Evolutionary conservation across 2,329 filamentous ascomycete species (phyloP).

Genomic region (Metarhizium album): DNA sequence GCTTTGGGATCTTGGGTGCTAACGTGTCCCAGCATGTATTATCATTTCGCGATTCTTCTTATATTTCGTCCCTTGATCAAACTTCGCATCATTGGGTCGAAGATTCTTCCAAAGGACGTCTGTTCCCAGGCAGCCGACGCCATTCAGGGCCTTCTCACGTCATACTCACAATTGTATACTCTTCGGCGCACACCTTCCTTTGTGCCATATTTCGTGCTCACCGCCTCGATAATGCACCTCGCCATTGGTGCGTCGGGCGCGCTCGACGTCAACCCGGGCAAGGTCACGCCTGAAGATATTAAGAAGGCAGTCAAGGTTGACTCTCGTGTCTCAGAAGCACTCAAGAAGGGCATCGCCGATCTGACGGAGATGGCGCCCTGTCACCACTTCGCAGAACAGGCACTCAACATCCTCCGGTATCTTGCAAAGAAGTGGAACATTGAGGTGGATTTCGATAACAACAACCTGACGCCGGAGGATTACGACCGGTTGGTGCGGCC

Average conservation of each 20-base stretch:
- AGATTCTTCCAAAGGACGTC: conserved; percentile 52
- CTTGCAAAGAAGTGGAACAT: conserved; percentile 50
- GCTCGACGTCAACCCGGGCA: conserved; percentile 6
- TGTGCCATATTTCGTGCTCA: conserved; percentile 51
- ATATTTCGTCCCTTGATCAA: conserved; percentile 65
- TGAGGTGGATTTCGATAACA: conserved; percentile 31
- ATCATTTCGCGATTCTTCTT: conserved; percentile 59
- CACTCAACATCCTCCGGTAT: conserved; percentile 47
- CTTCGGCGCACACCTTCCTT: conserved; percentile 48
- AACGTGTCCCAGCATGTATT: conserved; percentile 47
- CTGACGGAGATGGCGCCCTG: conserved; percentile 51
- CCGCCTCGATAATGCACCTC: conserved; percentile 49
- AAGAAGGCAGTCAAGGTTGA: conserved; percentile 25
- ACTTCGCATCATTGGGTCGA: conserved; percentile 49
- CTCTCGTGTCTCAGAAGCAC: conserved; percentile 30
- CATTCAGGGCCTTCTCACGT: conserved; percentile 43
- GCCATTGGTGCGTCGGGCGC: conserved; percentile 34
- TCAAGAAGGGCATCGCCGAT: conserved; percentile 45
- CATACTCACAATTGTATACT: conserved; percentile 48
- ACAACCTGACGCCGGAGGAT: conserved; percentile 22
- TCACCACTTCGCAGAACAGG: conserved; percentile 50
- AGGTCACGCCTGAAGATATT: conserved; percentile 13
- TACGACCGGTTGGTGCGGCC: conserved; percentile 34
- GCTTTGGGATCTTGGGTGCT: not conserved
- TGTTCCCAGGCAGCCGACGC: conserved; percentile 52